phyloP scores from a whole-genome alignment of 345 rosid species.

The Kernera saxatilis region DNA sequence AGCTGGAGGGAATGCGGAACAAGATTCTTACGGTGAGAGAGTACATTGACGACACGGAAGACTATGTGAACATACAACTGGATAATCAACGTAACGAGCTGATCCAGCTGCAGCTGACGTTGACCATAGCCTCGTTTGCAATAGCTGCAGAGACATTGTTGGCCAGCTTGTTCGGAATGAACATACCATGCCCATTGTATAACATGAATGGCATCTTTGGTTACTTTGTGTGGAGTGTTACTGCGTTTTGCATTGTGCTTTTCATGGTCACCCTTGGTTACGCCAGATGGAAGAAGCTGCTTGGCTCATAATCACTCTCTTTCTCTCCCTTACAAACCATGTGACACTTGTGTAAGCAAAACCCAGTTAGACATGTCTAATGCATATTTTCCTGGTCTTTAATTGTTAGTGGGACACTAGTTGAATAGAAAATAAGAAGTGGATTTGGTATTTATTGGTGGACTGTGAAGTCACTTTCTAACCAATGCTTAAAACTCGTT shows the following conservation, averaged over 20 bases:
- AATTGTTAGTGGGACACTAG: too few species aligned
- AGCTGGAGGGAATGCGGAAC: slow-evolving; percentile 89
- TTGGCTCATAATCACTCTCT: slow-evolving; percentile 42
- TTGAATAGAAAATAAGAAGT: too few species aligned
- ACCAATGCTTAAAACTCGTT: too few species aligned
- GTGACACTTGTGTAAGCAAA: not conserved
- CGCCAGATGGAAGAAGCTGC: slow-evolving; percentile 93
- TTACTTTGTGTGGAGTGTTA: slow-evolving; percentile 45
- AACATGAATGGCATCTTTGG: slow-evolving; percentile 38
- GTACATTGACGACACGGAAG: slow-evolving; percentile 93
- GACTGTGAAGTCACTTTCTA: too few species aligned
- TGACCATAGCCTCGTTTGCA: slow-evolving; percentile 79
- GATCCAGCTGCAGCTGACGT: slow-evolving; percentile 76
- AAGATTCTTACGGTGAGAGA: slow-evolving; percentile 92
- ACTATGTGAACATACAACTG: slow-evolving; percentile 84
- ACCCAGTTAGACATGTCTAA: not conserved
- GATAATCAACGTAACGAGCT: slow-evolving; percentile 94
- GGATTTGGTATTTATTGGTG: not conserved
- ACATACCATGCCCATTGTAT: slow-evolving; percentile 59
- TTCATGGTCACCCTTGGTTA: slow-evolving; percentile 75
- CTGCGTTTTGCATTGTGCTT: slow-evolving; percentile 46
- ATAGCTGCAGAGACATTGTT: slow-evolving; percentile 63
- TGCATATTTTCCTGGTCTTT: not conserved
- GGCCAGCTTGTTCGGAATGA: slow-evolving; percentile 74
- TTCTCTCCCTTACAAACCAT: not conserved